Evolutionary conservation across 495 filamentous ascomycete genomes (phyloP).

Genomic region (Pyrenula aspistea): DNA sequence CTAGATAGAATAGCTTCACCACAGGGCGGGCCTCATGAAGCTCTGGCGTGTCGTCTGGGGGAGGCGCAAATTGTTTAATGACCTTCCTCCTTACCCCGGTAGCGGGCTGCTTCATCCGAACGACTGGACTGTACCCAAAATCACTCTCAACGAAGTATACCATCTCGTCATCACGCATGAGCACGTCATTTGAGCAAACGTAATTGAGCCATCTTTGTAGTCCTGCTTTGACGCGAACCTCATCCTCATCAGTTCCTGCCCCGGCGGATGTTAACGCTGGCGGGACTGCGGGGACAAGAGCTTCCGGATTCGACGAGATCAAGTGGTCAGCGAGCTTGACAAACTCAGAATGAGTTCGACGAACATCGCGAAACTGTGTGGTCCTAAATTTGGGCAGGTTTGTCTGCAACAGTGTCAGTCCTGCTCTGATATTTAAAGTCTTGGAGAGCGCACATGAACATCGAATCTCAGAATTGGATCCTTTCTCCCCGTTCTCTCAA

Average conservation of each 20-base stretch:
- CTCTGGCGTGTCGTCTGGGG: slow-evolving; percentile 94
- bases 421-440: neutral
- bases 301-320: slow-evolving; percentile 90
- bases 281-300: slow-evolving; percentile 93
- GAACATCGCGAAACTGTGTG: slow-evolving; percentile 94
- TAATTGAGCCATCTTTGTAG: slow-evolving; percentile 94
- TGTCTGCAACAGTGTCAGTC: slow-evolving; percentile 44
- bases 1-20: slow-evolving; percentile 93
- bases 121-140: slow-evolving; percentile 93
- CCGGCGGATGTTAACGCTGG: slow-evolving; percentile 84
- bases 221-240: slow-evolving; percentile 70
- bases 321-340: slow-evolving; percentile 88
- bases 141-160: slow-evolving; percentile 95
- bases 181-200: slow-evolving; percentile 79
- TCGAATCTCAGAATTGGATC: slow-evolving; percentile 93
- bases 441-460: slow-evolving; percentile 78
- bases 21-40: slow-evolving; percentile 76
- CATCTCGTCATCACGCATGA: slow-evolving; percentile 93
- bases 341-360: slow-evolving; percentile 91
- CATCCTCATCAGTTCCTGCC: slow-evolving; percentile 94
- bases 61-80: slow-evolving; percentile 96
- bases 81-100: slow-evolving; percentile 90
- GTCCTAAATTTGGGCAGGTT: slow-evolving; percentile 96
- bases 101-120: slow-evolving; percentile 91
- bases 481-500: slow-evolving; percentile 89